Evolutionary conservation across 2,329 filamentous ascomycete genomes (phyloP).

Genomic region (Xylaria sp.): DNA sequence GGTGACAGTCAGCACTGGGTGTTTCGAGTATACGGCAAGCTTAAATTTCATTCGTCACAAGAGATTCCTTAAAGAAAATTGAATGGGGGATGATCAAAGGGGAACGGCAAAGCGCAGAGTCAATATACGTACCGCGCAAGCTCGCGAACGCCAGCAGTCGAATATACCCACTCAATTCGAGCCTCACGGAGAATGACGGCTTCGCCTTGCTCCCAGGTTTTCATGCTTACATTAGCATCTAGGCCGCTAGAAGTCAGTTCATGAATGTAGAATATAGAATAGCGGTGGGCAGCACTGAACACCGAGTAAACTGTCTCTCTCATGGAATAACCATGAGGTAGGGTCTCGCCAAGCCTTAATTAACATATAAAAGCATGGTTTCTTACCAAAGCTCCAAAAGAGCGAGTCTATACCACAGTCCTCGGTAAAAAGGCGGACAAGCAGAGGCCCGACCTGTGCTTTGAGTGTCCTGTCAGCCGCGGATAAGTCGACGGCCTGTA

Average conservation of each 20-base stretch:
- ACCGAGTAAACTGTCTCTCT: background rate
- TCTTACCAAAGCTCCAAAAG: constrained; percentile 46
- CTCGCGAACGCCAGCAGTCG: constrained; percentile 42
- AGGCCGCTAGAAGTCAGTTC: constrained; percentile 11
- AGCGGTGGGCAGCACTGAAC: too few relatives aligned
- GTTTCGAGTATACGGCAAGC: background rate
- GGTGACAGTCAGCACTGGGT: constrained; percentile 9
- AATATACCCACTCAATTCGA: constrained; percentile 48
- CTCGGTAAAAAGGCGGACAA: constrained; percentile 47
- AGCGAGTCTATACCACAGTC: constrained; percentile 47
- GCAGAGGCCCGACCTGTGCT: constrained; percentile 45
- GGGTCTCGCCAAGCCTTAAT: background rate
- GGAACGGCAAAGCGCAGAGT: background rate
- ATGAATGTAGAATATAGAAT: background rate
- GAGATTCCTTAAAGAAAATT: too few relatives aligned
- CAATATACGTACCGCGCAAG: constrained; percentile 39
- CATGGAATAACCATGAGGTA: background rate
- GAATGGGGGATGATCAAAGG: background rate
- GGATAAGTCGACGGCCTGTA: constrained; percentile 47
- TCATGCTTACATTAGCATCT: constrained; percentile 42
- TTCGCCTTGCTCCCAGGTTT: constrained; percentile 46
- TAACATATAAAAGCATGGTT: background rate
- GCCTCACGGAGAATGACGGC: constrained; percentile 38
- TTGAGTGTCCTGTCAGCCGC: constrained; percentile 47
- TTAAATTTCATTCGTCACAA: too few relatives aligned